Evolutionary conservation across 2,329 filamentous ascomycete species (phyloP), one percentile per base, ranked within the genome.

Genomic region (Knufia petricola): DNA sequence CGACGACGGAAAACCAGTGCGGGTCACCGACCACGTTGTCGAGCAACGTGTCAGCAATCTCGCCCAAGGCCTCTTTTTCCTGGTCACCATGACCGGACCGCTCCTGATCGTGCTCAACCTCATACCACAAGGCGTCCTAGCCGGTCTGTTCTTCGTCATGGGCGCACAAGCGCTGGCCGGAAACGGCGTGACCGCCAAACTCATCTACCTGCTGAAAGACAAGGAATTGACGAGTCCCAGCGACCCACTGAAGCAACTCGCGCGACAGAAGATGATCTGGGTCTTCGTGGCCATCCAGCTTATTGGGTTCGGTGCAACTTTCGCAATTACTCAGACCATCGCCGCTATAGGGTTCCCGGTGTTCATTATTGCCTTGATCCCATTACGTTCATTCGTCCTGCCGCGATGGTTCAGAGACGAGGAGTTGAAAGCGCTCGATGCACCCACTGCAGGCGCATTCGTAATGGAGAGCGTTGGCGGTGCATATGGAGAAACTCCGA

Each of bases 141-240:
- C 85, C 0, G 85, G 85, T 0, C 74, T 90, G 21, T 90, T 90
- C 72, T 89, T 89, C 66, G 77, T 87, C 62, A 89, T 90, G 85
- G 85, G 85, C 36, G 74, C 86, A 52, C 83, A 89, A 66, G 85
- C 85, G 2, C 32, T 36, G 7, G 32, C 32, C 32, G 81, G 69
- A 20, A 90, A 90, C 61, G 85, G 85, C 19, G 86, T 90, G 61
- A 89, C 84, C 0, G 68, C 74, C 52, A 89, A 89, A 64, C 63
- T 89, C 7, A 63, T 87, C 19, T 89, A 85, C 63, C 72, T 90
- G 1, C 66, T 72, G 1, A 76, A 79, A 53, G 85, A 90, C 64
- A 69, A 64, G 41, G 62, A 71, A 3, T 70, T 88, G n/a, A 86
- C 82, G 0, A 70, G 75, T 2, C 60, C 70, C 0, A 66, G 67